A percentile compares a stretch with the other conserved stretches of the same genome.
Conservation (phyloP, 2,329 filamentous ascomycete genomes). For the Sarocladiaceae sp. region DNA sequence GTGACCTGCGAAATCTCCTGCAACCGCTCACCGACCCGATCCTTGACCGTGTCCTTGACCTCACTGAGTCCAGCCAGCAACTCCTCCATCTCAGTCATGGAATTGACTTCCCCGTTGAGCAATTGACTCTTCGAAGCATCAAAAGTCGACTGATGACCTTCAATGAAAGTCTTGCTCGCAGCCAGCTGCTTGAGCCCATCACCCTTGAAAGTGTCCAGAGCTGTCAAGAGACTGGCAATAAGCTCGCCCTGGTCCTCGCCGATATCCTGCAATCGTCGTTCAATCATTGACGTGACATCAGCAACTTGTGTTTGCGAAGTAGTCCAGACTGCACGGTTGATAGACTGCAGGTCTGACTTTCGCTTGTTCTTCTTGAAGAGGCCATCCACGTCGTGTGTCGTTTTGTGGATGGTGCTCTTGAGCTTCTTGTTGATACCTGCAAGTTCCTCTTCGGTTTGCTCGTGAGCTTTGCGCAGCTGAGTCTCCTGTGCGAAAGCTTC, state of each 20-base stretch:
- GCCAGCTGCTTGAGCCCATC: conserved; percentile 70
- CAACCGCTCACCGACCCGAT: conserved; percentile 77
- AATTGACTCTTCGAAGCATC: conserved; percentile 64
- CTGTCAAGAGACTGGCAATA: conserved; percentile 60
- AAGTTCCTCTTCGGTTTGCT: conserved; percentile 77
- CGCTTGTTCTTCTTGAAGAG: conserved; percentile 83
- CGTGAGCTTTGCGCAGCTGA: conserved; percentile 74
- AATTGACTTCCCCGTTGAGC: conserved; percentile 60
- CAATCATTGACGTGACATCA: conserved; percentile 72
- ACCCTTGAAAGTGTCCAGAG: conserved; percentile 73
- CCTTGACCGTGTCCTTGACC: conserved; percentile 84
- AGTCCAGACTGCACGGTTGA: conserved; percentile 77
- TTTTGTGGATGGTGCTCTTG: conserved; percentile 71
- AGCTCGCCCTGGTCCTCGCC: conserved; percentile 68
- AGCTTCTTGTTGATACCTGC: conserved; percentile 69
- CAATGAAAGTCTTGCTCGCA: conserved; percentile 64
- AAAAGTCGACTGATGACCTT: conserved; percentile 65
- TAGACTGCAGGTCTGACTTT: conserved; percentile 75
- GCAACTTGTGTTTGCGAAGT: conserved; percentile 71
- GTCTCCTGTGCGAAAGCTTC: conserved; percentile 76
- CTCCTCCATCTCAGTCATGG: conserved; percentile 83
- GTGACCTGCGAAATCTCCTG: conserved; percentile 79
- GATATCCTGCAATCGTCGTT: conserved; percentile 69
- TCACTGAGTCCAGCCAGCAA: conserved; percentile 88
- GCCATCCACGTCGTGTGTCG: conserved; percentile 74